Evolutionary conservation across 1,139 yeast genomes (phyloP).

Genomic region (Protomyces inouyei): DNA sequence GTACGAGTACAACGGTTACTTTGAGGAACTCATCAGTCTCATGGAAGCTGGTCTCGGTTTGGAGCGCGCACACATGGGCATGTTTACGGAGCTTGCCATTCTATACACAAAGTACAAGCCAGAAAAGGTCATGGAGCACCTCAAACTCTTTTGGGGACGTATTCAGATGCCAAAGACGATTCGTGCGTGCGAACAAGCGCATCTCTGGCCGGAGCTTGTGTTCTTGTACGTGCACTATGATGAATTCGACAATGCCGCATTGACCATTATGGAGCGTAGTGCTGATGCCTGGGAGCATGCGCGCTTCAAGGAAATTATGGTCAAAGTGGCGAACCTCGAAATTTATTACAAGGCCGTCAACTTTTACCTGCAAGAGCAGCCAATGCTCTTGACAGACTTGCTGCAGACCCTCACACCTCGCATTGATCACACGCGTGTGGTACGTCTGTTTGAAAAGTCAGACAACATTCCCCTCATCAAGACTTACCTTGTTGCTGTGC

Average conservation of each 20-base stretch:
- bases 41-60: constrained; percentile 94
- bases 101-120: constrained; percentile 88
- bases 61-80: constrained; percentile 99
- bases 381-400: constrained; percentile 81
- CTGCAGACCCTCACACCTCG: constrained; percentile 83
- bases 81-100: constrained; percentile 94
- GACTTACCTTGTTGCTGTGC: constrained; percentile 87
- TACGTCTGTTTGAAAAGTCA: constrained; percentile 87
- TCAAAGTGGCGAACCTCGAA: constrained; percentile 92
- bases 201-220: constrained; percentile 92
- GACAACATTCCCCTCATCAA: constrained; percentile 94
- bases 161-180: constrained; percentile 96
- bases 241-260: constrained; percentile 98
- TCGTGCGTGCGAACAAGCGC: constrained; percentile 88
- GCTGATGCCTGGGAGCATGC: constrained; percentile 90
- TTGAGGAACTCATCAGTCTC: constrained; percentile 81
- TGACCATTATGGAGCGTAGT: constrained; percentile 94
- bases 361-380: constrained; percentile 88
- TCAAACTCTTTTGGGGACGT: constrained; percentile 97
- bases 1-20: constrained; percentile 86
- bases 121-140: constrained; percentile 88
- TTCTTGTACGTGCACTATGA: constrained; percentile 97
- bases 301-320: constrained; percentile 89
- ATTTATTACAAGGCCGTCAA: constrained; percentile 95
- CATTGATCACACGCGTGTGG: constrained; percentile 90